A percentile compares a stretch with the other conserved stretches of the same genome.
phyloP scores from a whole-genome alignment of 352 stramenopile species.

The Phytophthora nicotianae region DNA sequence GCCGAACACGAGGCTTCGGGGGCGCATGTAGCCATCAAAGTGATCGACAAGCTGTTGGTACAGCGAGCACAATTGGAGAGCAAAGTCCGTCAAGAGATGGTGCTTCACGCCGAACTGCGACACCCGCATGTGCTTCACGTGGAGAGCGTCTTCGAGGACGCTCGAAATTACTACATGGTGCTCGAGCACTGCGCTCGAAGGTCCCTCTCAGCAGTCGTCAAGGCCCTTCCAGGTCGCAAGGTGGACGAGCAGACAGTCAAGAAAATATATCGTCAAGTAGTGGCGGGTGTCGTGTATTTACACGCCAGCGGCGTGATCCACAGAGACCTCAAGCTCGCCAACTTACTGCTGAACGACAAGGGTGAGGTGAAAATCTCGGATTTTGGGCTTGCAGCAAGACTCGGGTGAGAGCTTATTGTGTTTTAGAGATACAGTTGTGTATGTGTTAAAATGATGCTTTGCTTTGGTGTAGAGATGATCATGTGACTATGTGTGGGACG shows the following conservation, averaged over 20 bases:
- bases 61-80: slow-evolving; percentile 61
- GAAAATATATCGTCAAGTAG: slow-evolving; percentile 60
- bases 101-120: slow-evolving; percentile 63
- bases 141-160: slow-evolving; percentile 73
- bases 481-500: slow-evolving; percentile 78
- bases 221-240: slow-evolving; percentile 34
- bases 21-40: slow-evolving; percentile 72
- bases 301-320: slow-evolving; percentile 72
- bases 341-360: slow-evolving; percentile 63
- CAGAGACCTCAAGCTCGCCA: slow-evolving; percentile 79
- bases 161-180: slow-evolving; percentile 77
- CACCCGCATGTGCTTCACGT: slow-evolving; percentile 68
- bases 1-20: slow-evolving; percentile 48
- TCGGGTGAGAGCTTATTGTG: slow-evolving; percentile 40
- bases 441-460: background rate
- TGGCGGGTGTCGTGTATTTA: slow-evolving; percentile 60
- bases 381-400: slow-evolving; percentile 71
- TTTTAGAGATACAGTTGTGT: no score
- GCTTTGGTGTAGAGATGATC: slow-evolving; percentile 41
- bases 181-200: slow-evolving; percentile 65
- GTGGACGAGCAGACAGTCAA: slow-evolving; percentile 57
- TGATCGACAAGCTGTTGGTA: slow-evolving; percentile 81
- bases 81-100: slow-evolving; percentile 71
- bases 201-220: slow-evolving; percentile 54
- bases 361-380: slow-evolving; percentile 73